A percentile compares a stretch with the other conserved stretches of the same genome.
These are phyloP conservation scores for Elsinoe fawcettii DNA, from an alignment of 2,329 filamentous ascomycete species.

Conservation along the genomic window DNA sequence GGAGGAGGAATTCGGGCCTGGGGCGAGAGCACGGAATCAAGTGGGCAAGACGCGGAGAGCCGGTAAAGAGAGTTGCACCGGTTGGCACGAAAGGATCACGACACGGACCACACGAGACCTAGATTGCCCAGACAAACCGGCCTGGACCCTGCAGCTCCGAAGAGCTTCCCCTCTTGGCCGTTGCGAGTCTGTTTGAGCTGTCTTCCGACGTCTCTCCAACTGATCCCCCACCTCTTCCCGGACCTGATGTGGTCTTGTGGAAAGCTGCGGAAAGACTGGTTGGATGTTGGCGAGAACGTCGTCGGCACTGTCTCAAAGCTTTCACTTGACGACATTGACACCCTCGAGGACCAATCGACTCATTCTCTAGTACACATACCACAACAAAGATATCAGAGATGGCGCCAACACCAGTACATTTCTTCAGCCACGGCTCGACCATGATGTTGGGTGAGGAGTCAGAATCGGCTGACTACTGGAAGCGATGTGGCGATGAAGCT, in stretches of 20 bases:
- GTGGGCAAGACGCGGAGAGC: constrained; percentile 7
- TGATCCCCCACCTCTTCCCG: background rate
- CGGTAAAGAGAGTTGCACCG: background rate
- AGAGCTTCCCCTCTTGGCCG: background rate
- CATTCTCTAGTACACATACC: background rate
- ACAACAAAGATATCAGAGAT: background rate
- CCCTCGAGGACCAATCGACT: background rate
- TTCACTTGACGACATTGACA: background rate
- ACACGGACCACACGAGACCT: background rate
- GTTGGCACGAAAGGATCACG: background rate
- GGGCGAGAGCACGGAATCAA: constrained; percentile 6
- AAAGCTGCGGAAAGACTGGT: background rate
- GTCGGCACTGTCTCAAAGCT: background rate
- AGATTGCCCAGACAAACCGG: background rate
- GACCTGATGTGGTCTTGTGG: background rate
- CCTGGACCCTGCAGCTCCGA: background rate
- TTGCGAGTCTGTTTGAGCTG: background rate
- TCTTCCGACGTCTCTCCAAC: background rate
- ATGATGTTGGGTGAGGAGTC: constrained; percentile 63
- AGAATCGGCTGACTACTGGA: constrained; percentile 57
- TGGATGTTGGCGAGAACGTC: background rate
- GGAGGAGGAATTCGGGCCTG: constrained; percentile 14
- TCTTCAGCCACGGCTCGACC: constrained; percentile 63
- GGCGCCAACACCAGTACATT: constrained; percentile 49
- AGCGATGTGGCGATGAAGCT: constrained; percentile 55